Base-by-base conservation (phyloP, 169 alveolate genomes). In the Cytauxzoon felis region DNA sequence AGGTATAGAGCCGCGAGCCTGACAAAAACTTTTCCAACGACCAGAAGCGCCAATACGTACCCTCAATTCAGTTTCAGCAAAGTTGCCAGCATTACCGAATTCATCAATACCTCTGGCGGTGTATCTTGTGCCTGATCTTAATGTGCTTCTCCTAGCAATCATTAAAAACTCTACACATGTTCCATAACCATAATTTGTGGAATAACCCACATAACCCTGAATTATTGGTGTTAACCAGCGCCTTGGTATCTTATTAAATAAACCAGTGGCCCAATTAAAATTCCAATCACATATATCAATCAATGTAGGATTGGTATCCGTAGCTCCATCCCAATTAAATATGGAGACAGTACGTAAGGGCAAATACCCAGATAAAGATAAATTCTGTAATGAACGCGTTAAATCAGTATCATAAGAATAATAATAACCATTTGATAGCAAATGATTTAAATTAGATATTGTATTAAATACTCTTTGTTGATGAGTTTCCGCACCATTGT, bases 91-190 rank as follows among this genome's bases (percentile, higher is more conserved):
- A 82, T 93, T 87, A 19, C 98, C 99, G 16, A 91, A 84, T 23
- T 85, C 96, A 62, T 96, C 97, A 4, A 95, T 89, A n/a, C 99
- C 99, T 81, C 99, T 91, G 24, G 95, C 92, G 80, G 90, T 90
- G 70, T 89, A 90, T 49, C 98, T 80, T 24, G 97, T 94, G 16
- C 99, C 99, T 16, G 95, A 90, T 47, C 95, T 85, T 64, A 90
- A 78, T 65, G 83, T 87, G 47, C 93, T 81, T 72, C 98, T 88
- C 42, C 99, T 85, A 2, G 85, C 87, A 36, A 86, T 86, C 26
- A 86, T 43, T 38, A 76, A 38, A 34, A 72, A 18, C 33, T 85
- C 80, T 8, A 65, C 78, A 33, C 63, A 57, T 21, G 58, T 40
- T 23, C 52, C 50, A 34, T 86, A 48, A 36, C 72, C 45, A 23